Evolutionary conservation across 352 stramenopile species (phyloP), one percentile per base, ranked within the genome.

Genomic region (Proteromonas lacertae): DNA sequence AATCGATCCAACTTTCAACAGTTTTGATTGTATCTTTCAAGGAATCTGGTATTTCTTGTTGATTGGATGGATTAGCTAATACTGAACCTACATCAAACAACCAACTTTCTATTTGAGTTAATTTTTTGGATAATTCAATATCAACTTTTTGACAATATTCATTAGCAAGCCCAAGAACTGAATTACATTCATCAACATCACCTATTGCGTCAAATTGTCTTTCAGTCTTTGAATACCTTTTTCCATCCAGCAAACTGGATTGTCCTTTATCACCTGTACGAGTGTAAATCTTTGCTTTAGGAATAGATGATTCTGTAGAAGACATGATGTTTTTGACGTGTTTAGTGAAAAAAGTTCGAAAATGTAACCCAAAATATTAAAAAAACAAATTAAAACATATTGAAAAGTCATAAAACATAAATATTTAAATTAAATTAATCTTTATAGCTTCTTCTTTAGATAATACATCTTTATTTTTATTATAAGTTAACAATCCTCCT

Each of bases 221-320:
- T 13, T 39, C 34, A 8, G 34, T 17, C 14, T 39, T 39, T 16
- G 7, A 3, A 3, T 22, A 17, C 2, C 34, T 4, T 24, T 39
- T 22, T 24, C 34, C 34, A 31, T 31, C 31, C 5, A 31, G 31
- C 7, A 39, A 22, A 7, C 34, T 31, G n/a, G 34, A 31, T 4
- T 5, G 20, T 20, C 34, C 34, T 22, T n/a, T 23, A 17, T 39
- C 34, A 13, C 34, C 34, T 14, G 34, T 39, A 8, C 34, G 4
- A 13, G 34, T 39, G 34, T 39, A 39, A 7, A 39, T 24, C 7
- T 4, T 3, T 17, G 34, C 30, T 23, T 39, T 39, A 17, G 10
- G 5, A 10, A 28, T 10, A 28, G 24, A 5, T 5, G 24, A 10
- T 28, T 5, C 24, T 10, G 24, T 10, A 28, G n/a, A n/a, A n/a